These are phyloP conservation scores for Sarocladium oryzae DNA, from an alignment of 2,329 filamentous ascomycete genomes.

Conservation along the genomic window DNA sequence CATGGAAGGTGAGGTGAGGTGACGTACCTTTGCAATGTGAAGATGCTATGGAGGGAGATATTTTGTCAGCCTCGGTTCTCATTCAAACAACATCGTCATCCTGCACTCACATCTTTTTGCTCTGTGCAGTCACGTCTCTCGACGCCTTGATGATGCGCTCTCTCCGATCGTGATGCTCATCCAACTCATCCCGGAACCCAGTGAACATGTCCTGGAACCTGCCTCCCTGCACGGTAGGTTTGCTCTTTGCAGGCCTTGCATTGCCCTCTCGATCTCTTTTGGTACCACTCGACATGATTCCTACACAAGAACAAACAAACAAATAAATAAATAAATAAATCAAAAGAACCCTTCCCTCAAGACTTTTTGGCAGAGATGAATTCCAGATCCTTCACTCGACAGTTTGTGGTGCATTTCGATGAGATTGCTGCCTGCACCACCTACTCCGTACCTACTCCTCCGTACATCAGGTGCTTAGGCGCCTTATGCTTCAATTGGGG, in stretches of 20 bases:
- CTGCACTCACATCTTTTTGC: conserved; percentile 82
- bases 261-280: conserved; percentile 52
- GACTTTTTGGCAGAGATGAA: no score
- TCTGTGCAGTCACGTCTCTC: conserved; percentile 84
- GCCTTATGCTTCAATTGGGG: conserved; percentile 9
- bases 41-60: conserved; percentile 15
- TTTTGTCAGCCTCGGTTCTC: conserved; percentile 4
- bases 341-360: no score
- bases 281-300: conserved; percentile 32
- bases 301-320: no score
- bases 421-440: no score
- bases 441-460: no score
- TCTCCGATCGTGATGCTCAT: conserved; percentile 88
- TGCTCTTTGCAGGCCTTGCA: conserved; percentile 17
- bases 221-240: conserved; percentile 28
- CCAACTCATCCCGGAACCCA: conserved; percentile 76
- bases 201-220: conserved; percentile 73
- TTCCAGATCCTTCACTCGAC: no score
- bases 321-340: no score
- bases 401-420: no score
- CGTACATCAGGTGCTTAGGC: no score
- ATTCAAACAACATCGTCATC: not conserved
- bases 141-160: conserved; percentile 88
- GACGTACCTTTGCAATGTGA: conserved; percentile 15
- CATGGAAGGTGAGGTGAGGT: no score